Base-by-base conservation (phyloP, 768 basidiomycete species). In the Naganishia randhawae region DNA sequence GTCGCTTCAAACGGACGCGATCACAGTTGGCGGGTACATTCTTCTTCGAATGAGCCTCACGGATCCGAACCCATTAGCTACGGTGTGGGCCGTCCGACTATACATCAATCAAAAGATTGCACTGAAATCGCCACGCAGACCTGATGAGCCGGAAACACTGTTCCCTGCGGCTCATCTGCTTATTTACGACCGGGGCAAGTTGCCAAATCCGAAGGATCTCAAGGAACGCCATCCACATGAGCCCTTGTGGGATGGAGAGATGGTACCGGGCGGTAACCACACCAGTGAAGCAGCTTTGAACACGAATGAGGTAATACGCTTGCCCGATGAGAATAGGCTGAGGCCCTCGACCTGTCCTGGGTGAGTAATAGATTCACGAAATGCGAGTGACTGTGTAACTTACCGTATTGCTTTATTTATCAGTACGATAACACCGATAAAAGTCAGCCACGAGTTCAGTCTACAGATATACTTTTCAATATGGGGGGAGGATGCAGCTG, bases 381-480 rank as follows among this genome's bases (percentile, higher is more conserved):
- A 2, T 45, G 25, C 10, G 14, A 54, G 19, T 14, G 33, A 16
- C 1, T 16, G 39, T 42, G 11, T 50, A 17, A 37, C 41, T 33
- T 45, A 11, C 71, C 71, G 16, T 48, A 57, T 16, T n/a, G 13
- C 8, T 53, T 29, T 14, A 27, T 17, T 6, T 45, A 45, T n/a
- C 48, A 79, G 78, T 0, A 79, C 76, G 1, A 75, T 76, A 55
- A 77, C 78, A n/a, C 78, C 78, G 5, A 77, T 79, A 25, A 61
- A 74, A 27, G 78, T 79, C 31, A 68, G 63, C 7, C 76, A 79
- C 54, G 71, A 74, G 19, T 55, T 77, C 41, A 33, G 61, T 5
- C 57, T 79, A 1, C 74, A 79, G 37, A 70, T 79, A 19, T 76
- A 75, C 65, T 79, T 76, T 64, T 76, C 78, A 14, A 66, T 79